Base-by-base conservation (phyloP, 129 eudicot species). In the Ambrosia trifida region DNA sequence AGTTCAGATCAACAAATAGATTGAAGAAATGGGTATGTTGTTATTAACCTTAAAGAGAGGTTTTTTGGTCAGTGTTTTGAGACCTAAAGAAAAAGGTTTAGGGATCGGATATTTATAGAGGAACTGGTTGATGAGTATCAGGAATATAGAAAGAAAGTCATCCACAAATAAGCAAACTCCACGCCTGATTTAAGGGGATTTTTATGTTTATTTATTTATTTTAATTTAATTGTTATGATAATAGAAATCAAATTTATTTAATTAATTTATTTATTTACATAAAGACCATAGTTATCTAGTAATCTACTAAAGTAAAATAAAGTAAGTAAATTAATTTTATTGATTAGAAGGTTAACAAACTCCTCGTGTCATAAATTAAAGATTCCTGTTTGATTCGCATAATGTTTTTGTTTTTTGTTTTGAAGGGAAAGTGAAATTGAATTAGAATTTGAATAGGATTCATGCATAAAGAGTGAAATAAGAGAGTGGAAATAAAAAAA, bases 41-140 rank as follows among this genome's bases (percentile, higher is more conserved):
- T 30, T 30, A 51, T 30, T 7, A 54, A 38, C 43, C 43, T 38
- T 7, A 38, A 5, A 38, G 43, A 38, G 68, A 1, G n/a, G n/a
- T n/a, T n/a, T 19, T 64, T 76, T 76, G 61, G 14, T 18, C 60
- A 76, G 80, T 67, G 69, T 9, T 38, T 38, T 38, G 72, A 51
- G 76, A 30, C 54, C 59, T 30, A 64, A 46, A 71, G 1, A 46
- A 53, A 12, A 38, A 28, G 72, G 28, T 32, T 33, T 66, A 20
- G 69, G 68, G 74, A 60, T 54, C 13, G 53, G 46, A 4, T 81
- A 81, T 81, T 31, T 81, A 81, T 77, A 81, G 75, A 57, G 20
- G 36, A n/a, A 73, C 36, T 17, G 14, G 10, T 36, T 60, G 75
- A 33, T 7, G 49, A 32, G 49, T 0, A 56, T 32, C 32, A 8